Evolutionary conservation across 352 stramenopile genomes (phyloP), one percentile per base, ranked within the genome.

Genomic region (Salisapilia sapeloensis): DNA sequence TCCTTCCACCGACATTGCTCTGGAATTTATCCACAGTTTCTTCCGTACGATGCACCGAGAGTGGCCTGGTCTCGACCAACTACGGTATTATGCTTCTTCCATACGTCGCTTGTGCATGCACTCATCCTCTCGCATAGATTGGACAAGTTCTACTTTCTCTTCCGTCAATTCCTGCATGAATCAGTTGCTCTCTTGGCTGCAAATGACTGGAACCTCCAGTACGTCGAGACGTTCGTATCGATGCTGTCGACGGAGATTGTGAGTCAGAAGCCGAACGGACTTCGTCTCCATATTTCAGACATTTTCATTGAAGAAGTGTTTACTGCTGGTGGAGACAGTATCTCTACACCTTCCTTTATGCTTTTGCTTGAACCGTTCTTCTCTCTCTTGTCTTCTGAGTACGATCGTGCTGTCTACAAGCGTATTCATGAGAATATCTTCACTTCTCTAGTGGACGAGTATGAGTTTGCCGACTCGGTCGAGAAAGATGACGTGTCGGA

Each of bases 91-190:
- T 18, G 8, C 6, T 16, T 10, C 33, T 27, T 32, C 11, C 17
- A 15, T 19, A 13, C 23, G 21, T 4, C n/a, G 20, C 15, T 32
- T 12, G 32, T 12, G 18, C 4, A 16, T 29, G 7, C 16, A 1
- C 50, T 84, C 33, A n/a, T n/a, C n/a, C n/a, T n/a, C n/a, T n/a
- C n/a, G n/a, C n/a, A n/a, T n/a, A n/a, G n/a, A 14, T 34, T 47
- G n/a, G 74, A 89, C 48, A 89, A 89, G 48, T 89, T 85, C 35
- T 89, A 89, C 64, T 65, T 63, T 33, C 51, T 89, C 4, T 63
- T 84, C 33, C 74, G 74, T 33, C 81, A 85, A 38, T 79, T 84
- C 36, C 55, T 89, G 37, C 64, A 66, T 42, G 52, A 89, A 43
- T 63, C 50, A 10, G 48, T 89, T 16, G 47, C 53, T 39, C 49